Percentiles rank a stretch among this genome's conserved stretches.
These are phyloP conservation scores for Podaxis mareebaensis DNA, from an alignment of 768 basidiomycete species.

Conservation along the genomic window DNA sequence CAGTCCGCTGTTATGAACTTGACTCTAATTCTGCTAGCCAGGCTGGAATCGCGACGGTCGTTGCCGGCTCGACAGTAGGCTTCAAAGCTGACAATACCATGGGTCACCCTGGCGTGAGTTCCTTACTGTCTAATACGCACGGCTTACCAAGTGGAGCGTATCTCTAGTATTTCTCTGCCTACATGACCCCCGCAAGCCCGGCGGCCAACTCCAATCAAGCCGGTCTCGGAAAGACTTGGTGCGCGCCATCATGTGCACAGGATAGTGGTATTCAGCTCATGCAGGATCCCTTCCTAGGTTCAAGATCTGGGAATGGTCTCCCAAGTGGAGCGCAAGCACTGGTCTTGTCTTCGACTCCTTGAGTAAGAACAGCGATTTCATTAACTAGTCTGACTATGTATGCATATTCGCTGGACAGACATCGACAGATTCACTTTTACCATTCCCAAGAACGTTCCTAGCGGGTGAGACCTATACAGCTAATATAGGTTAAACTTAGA, in stretches of 20 bases:
- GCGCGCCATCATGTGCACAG: neutral
- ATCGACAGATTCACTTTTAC: constrained; percentile 33
- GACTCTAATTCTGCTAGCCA: constrained; percentile 29
- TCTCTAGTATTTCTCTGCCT: constrained; percentile 32
- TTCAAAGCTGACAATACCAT: constrained; percentile 33
- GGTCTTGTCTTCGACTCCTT: constrained; percentile 31
- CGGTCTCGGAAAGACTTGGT: constrained; percentile 44
- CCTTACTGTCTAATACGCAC: neutral
- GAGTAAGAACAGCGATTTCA: constrained; percentile 22
- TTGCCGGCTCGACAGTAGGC: constrained; percentile 32
- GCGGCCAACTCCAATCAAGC: constrained; percentile 37
- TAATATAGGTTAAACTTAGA: neutral
- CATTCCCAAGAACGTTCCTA: constrained; percentile 33
- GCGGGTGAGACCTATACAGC: constrained; percentile 25
- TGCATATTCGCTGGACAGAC: constrained; percentile 18
- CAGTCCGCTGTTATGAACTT: constrained; percentile 36
- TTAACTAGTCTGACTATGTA: neutral
- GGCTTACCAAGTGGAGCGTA: neutral
- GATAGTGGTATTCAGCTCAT: neutral
- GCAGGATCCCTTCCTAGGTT: constrained; percentile 25
- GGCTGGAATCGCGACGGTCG: constrained; percentile 30
- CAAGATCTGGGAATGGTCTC: constrained; percentile 44
- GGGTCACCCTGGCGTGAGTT: constrained; percentile 34
- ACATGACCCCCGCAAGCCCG: constrained; percentile 32
- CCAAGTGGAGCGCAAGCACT: constrained; percentile 30